Conservation (phyloP, 129 eudicot species). For the Kitagawia praeruptora region DNA sequence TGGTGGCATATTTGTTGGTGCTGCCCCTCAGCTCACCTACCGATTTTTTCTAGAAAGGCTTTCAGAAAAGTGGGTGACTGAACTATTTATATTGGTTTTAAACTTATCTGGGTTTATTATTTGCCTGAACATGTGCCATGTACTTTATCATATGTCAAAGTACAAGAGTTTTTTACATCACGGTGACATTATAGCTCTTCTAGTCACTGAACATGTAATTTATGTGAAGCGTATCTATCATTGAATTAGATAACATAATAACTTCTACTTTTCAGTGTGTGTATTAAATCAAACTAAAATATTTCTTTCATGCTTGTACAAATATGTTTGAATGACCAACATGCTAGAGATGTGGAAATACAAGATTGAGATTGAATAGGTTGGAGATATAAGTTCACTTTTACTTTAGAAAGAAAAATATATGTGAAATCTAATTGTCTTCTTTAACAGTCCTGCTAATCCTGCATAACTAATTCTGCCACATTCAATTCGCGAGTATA, state of each 20-base stretch:
- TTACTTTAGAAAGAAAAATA: not conserved
- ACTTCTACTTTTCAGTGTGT: not conserved
- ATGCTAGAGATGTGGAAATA: not conserved
- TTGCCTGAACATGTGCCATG: not conserved
- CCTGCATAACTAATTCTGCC: not conserved
- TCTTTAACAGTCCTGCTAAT: not conserved
- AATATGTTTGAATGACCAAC: not conserved
- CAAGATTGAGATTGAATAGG: not conserved
- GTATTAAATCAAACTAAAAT: not conserved
- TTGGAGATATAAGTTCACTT: not conserved
- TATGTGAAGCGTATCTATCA: not conserved
- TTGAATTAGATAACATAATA: not conserved
- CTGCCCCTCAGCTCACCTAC: conserved; percentile 96
- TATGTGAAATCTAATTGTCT: not conserved
- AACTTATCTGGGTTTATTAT: not conserved
- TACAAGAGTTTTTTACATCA: not conserved
- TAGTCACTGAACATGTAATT: not conserved
- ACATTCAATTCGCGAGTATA: not conserved
- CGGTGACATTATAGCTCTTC: not conserved
- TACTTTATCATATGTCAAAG: not conserved
- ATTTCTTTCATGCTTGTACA: not conserved
- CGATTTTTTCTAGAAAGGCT: conserved; percentile 85
- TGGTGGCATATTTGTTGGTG: conserved; percentile 99
- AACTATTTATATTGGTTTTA: not conserved
- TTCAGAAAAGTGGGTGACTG: conserved; percentile 57